Base-by-base conservation (phyloP, 2,329 filamentous ascomycete species). In the Mycocentrospora acerina region DNA sequence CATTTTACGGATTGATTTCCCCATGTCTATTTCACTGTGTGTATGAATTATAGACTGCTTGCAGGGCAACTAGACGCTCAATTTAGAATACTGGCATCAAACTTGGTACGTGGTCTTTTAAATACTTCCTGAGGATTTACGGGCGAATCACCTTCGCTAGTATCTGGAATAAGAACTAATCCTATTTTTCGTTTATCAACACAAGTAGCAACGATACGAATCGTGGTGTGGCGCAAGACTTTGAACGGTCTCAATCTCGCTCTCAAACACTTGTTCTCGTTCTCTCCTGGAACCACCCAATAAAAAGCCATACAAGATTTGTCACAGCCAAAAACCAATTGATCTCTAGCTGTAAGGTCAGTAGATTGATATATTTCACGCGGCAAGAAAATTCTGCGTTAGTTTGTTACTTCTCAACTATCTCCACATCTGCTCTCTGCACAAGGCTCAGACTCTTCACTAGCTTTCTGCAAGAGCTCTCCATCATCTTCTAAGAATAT, bases 1-100 rank as follows among this genome's bases (percentile, higher is more conserved):
- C 55, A 25, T 58, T 55, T 14, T 35, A 29, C 1, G 54, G 48
- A 17, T 60, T 59, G 26, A 55, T 46, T 17, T 59, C 55, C 24
- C 52, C 53, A 32, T 57, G 53, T 2, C 53, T 41, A 7, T 2
- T 22, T 47, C 6, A 42, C 37, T 5, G 42, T 18, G 22, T 59
- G 51, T 25, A 57, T 48, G 25, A 51, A 53, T 6, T 41, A 35
- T 9, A 59, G 27, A 2, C 44, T 48, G 27, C 25, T 29, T 1
- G 47, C 39, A 2, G 55, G 35, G 35, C 51, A 59, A 0, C 55
- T 53, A 30, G 51, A 53, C 4, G 40, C 44, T 25, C 29, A 36
- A 12, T 43, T 11, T 32, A 14, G 13, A 35, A 24, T 16, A 6
- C n/a, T 7, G 19, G 36, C 16, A 6, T 22, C 19, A 22, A 22